Conservation (phyloP, 2,329 filamentous ascomycete genomes). For the Xylaria digitata region DNA sequence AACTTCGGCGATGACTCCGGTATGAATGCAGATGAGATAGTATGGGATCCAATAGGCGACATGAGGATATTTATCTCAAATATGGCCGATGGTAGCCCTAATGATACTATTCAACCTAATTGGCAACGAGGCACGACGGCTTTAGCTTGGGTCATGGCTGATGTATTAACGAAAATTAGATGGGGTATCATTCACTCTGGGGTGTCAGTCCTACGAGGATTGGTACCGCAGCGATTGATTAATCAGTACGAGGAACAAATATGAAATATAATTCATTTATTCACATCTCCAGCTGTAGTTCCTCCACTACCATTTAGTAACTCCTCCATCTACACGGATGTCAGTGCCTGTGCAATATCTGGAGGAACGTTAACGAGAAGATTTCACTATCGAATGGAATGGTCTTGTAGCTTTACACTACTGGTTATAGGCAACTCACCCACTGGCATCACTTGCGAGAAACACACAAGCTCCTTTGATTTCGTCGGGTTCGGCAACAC, state of each 20-base stretch:
- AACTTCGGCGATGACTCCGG: slow-evolving; percentile 49
- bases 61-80: slow-evolving; percentile 58
- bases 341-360: slow-evolving; percentile 57
- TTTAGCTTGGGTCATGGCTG: slow-evolving; percentile 65
- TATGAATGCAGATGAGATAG: slow-evolving; percentile 59
- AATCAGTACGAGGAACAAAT: slow-evolving; percentile 37
- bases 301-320: slow-evolving; percentile 52
- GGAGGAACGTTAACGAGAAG: slow-evolving; percentile 31
- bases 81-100: slow-evolving; percentile 55
- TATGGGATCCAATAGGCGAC: slow-evolving; percentile 61
- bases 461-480: slow-evolving; percentile 62
- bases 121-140: slow-evolving; percentile 63
- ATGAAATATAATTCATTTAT: background rate
- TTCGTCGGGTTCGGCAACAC: slow-evolving; percentile 61
- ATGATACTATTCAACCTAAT: slow-evolving; percentile 44
- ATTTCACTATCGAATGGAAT: background rate
- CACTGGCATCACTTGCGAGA: slow-evolving; percentile 60
- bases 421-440: slow-evolving; percentile 45
- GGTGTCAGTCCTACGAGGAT: slow-evolving; percentile 62
- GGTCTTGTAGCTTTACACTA: background rate
- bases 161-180: slow-evolving; percentile 65
- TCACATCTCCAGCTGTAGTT: background rate
- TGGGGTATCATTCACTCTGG: slow-evolving; percentile 73
- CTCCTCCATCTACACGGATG: slow-evolving; percentile 59
- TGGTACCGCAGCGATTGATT: slow-evolving; percentile 43